Base-by-base conservation (phyloP, 768 basidiomycete species). In the Russula brevipes region DNA sequence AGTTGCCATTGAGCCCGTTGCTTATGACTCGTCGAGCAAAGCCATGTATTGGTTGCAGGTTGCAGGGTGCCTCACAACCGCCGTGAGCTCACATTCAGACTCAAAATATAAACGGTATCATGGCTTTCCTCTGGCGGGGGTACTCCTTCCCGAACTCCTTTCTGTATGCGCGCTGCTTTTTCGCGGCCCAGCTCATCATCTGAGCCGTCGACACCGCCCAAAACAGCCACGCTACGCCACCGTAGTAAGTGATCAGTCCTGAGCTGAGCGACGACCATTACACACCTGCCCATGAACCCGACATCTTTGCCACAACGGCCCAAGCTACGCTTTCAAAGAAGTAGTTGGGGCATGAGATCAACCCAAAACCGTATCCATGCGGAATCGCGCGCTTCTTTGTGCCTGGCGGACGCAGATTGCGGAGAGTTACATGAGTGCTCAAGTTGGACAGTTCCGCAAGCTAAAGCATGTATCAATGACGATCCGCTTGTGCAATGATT, bases 261-360 rank as follows among this genome's bases (percentile, higher is more conserved):
- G n/a, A 60, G n/a, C 54, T 39, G 41, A 50, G 10, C 55, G 2
- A 52, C 44, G 24, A 35, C 52, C 12, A 33, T n/a, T 50, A 79
- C 88, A 55, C 70, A 92, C 93, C 83, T 47, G 82, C 83, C 67
- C 82, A 77, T 70, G 87, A 90, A 36, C 86, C 83, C 2, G 94
- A 94, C 85, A 98, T 86, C 24, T 79, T 78, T 30, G 81, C 81
- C 54, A 97, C 79, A 16, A 81, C 77, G 4, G 79, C 70, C 91
- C 96, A 97, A 0, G 77, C 87, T 31, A 96, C 63, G 8, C 77
- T 81, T 76, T 99, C 97, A 70, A 95, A 98, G 72, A 91, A 86
- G 77, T 99, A 99, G 74, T 99, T 98, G 16, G 96, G 93, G 78
- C 83, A 89, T 6, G 91, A 89, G 45, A 95, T 82, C n/a, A 83